These are phyloP conservation scores for Rachicladosporium sp. DNA, from an alignment of 2,329 filamentous ascomycete genomes.

Conservation along the genomic window DNA sequence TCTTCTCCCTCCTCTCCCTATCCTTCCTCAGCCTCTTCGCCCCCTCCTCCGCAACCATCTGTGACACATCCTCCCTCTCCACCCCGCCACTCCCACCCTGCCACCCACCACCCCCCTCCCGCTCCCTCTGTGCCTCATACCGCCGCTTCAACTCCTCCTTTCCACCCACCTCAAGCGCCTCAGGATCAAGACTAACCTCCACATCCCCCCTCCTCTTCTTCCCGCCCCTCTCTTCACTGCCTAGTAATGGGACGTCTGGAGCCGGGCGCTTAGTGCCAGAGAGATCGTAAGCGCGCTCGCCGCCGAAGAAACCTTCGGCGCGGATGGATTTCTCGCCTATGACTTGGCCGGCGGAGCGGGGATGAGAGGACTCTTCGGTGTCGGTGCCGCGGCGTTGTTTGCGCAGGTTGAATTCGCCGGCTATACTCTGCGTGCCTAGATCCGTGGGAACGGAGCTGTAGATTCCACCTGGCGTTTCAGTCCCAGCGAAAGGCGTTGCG, in stretches of 20 bases:
- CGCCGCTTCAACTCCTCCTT: constrained; percentile 71
- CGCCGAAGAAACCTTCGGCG: constrained; percentile 89
- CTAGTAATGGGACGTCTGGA: constrained; percentile 58
- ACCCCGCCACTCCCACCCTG: constrained; percentile 47
- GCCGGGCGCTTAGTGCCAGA: constrained; percentile 38
- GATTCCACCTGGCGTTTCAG: constrained; percentile 72
- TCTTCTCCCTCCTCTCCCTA: constrained; percentile 55
- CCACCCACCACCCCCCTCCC: constrained; percentile 47
- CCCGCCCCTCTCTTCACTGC: constrained; percentile 63
- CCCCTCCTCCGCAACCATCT: constrained; percentile 92
- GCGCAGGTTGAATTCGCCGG: constrained; percentile 80
- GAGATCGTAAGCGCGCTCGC: constrained; percentile 86
- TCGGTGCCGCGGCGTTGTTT: constrained; percentile 78
- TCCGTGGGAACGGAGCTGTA: constrained; percentile 72
- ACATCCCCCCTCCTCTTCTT: constrained; percentile 90
- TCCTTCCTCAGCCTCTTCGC: constrained; percentile 83
- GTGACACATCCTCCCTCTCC: constrained; percentile 79
- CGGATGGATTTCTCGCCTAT: constrained; percentile 78
- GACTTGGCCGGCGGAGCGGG: constrained; percentile 75
- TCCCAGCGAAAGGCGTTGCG: constrained; percentile 53
- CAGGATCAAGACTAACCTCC: constrained; percentile 81
- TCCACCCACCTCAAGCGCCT: constrained; percentile 64
- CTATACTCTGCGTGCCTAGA: constrained; percentile 62
- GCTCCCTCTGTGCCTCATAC: constrained; percentile 61
- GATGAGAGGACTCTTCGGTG: constrained; percentile 65